A percentile compares a stretch with the other conserved stretches of the same genome.
Evolutionary conservation across 2,329 filamentous ascomycete genomes (phyloP).

Genomic region (Phialemonium atrogriseum): DNA sequence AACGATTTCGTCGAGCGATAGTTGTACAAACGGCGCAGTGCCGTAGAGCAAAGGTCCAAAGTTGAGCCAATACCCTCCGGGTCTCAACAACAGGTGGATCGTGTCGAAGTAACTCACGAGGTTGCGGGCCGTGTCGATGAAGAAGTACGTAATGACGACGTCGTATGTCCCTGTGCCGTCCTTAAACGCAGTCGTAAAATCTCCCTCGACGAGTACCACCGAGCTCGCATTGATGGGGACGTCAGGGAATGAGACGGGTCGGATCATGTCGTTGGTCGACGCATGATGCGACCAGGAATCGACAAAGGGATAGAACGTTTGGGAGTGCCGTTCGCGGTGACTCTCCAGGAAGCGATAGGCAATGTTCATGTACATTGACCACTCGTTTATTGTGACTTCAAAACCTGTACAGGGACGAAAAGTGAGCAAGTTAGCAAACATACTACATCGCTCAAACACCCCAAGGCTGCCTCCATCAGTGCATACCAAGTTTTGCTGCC

Average conservation of each 20-base stretch:
- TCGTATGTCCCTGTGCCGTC: conserved; percentile 29
- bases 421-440: no score
- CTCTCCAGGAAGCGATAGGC: conserved; percentile 40
- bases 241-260: conserved; percentile 37
- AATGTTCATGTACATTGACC: conserved; percentile 49
- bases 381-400: conserved; percentile 48
- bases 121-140: conserved; percentile 53
- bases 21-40: conserved; percentile 43
- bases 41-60: conserved; percentile 49
- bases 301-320: conserved; percentile 40
- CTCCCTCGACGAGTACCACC: conserved; percentile 44
- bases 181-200: conserved; percentile 39
- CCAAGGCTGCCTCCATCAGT: no score
- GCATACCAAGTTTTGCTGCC: conserved; percentile 28
- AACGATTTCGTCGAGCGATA: conserved; percentile 45
- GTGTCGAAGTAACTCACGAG: conserved; percentile 46
- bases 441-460: no score
- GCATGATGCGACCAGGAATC: conserved; percentile 50
- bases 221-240: conserved; percentile 20
- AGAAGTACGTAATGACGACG: conserved; percentile 46
- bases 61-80: conserved; percentile 46
- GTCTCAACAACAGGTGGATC: conserved; percentile 36
- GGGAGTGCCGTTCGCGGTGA: conserved; percentile 13
- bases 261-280: conserved; percentile 36
- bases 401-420: conserved; percentile 24